phyloP scores from a whole-genome alignment of 73 alveolate genomes.

The Tetrahymena borealis region DNA sequence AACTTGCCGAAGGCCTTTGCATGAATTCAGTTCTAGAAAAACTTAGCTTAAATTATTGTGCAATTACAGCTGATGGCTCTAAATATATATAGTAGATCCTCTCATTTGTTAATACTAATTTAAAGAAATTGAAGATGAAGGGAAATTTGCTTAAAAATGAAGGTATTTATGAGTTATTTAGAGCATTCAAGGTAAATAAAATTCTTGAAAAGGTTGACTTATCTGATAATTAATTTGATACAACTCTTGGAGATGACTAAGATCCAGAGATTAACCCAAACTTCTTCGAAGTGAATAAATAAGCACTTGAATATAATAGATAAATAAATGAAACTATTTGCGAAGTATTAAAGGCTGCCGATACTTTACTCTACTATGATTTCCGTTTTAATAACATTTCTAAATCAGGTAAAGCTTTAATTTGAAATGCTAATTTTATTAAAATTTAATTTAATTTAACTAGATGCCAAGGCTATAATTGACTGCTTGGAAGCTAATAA shows the following conservation, averaged over 20 bases:
- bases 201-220: constrained; percentile 27
- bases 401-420: constrained; percentile 4
- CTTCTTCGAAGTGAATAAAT: neutral
- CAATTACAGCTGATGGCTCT: constrained; percentile 29
- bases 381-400: constrained; percentile 14
- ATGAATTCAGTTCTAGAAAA: constrained; percentile 22
- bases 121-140: constrained; percentile 13
- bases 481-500: constrained; percentile 23
- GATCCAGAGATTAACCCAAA: neutral
- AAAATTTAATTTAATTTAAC: neutral
- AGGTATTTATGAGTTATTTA: constrained; percentile 18
- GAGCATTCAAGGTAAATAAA: constrained; percentile 35
- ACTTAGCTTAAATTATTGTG: constrained; percentile 26
- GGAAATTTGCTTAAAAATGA: constrained; percentile 23
- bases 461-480: constrained; percentile 22
- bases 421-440: neutral
- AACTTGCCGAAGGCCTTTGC: constrained; percentile 18
- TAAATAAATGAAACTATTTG: constrained; percentile 12
- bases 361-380: constrained; percentile 23
- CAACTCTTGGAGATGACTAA: neutral
- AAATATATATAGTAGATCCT: constrained; percentile 15
- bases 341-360: neutral
- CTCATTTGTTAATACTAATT: constrained; percentile 29
- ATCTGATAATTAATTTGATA: constrained; percentile 29
- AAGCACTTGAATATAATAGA: neutral